These are phyloP conservation scores for Zopfochytrium polystomum DNA, from an alignment of 371 early-diverging fungal genomes.

Conservation along the genomic window DNA sequence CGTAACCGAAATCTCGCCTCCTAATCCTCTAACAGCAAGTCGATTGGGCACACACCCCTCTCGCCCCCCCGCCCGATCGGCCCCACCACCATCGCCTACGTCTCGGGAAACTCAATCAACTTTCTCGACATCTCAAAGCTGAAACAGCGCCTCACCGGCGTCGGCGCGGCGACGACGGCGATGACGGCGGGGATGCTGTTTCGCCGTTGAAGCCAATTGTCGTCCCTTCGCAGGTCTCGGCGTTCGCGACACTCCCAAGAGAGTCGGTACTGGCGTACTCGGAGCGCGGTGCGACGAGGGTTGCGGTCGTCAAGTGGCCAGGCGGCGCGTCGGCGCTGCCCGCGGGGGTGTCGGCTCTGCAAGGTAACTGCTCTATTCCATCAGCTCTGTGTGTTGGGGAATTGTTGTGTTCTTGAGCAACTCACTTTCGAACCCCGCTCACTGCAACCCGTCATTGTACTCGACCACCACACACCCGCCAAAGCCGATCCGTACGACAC, in stretches of 20 bases:
- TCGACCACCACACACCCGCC: background rate
- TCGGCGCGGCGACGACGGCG: too few relatives aligned
- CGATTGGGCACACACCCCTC: slow-evolving; percentile 41
- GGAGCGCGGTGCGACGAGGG: slow-evolving; percentile 32
- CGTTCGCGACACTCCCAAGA: slow-evolving; percentile 36
- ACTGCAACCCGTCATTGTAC: background rate
- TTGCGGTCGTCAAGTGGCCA: slow-evolving; percentile 45
- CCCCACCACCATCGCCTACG: slow-evolving; percentile 35
- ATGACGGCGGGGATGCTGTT: too few relatives aligned
- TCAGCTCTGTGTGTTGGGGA: too few relatives aligned
- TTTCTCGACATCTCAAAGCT: slow-evolving; percentile 28
- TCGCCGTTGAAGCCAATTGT: slow-evolving; percentile 26
- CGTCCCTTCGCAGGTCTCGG: slow-evolving; percentile 38
- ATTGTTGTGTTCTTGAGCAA: too few relatives aligned
- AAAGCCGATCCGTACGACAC: background rate
- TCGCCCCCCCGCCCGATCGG: slow-evolving; percentile 29
- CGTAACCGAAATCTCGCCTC: too few relatives aligned
- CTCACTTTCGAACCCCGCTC: too few relatives aligned
- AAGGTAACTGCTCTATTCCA: too few relatives aligned
- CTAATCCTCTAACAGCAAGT: too few relatives aligned
- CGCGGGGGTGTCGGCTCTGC: slow-evolving; percentile 16
- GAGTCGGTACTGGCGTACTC: slow-evolving; percentile 44
- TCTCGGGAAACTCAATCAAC: slow-evolving; percentile 47
- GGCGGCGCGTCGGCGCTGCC: slow-evolving; percentile 10
- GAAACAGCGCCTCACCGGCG: background rate